Evolutionary conservation across 345 rosid genomes (phyloP), one percentile per base, ranked within the genome.

Genomic region (Reutealis trisperma): DNA sequence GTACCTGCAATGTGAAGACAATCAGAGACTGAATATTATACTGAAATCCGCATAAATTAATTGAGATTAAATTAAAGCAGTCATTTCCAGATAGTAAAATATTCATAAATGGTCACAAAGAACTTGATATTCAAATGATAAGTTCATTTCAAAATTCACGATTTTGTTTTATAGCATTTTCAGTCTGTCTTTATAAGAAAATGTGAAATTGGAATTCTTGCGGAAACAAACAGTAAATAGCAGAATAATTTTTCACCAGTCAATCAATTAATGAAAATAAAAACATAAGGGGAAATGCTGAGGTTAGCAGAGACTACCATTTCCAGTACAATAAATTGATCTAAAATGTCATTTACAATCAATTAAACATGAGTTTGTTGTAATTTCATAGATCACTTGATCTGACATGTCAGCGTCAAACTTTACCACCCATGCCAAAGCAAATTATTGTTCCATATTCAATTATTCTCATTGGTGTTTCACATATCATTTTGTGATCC

Each of bases 1-100:
- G 87, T 51, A 93, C 98, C 99, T 93, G 91, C 84, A 84, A 70
- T n/a, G 54, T 41, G 45, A 59, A 75, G 41, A 16, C 27, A 41
- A 66, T 65, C 6, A 18, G 42, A 51, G 58, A 49, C 42, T 11
- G 0, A 8, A 9, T 25, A 25, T 14, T 8, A n/a, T 10, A n/a
- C 21, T 13, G 47, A 12, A 27, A 21, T 70, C 16, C 52, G 54
- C 73, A 30, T 34, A 8, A 52, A 32, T 65, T 30, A 49, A 51
- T 16, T 22, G 2, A 8, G 44, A 42, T 21, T 32, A 70, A 7
- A 25, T 7, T 4, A 70, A 70, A 47, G 10, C 32, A 45, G 18
- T 67, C 3, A 67, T 67, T 42, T 24, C 10, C 19, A 22, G 8
- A 27, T 27, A 7, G n/a, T 5, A 11, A 12, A 8, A 45, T 68